Evolutionary conservation across 2,329 filamentous ascomycete genomes (phyloP).

Genomic region (Fusarium succisae): DNA sequence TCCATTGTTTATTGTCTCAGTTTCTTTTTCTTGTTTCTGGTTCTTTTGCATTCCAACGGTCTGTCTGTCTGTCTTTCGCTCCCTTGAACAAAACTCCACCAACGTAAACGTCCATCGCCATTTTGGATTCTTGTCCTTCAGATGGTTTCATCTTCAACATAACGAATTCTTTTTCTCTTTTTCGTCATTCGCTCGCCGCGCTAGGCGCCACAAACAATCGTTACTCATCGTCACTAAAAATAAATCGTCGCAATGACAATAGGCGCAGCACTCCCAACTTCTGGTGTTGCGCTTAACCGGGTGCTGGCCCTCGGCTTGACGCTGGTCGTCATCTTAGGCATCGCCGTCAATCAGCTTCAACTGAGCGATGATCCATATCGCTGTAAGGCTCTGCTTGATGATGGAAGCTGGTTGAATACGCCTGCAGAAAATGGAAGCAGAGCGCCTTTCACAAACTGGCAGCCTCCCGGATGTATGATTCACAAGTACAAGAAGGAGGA

Average conservation of each 20-base stretch:
- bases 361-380: conserved; percentile 58
- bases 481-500: conserved; percentile 63
- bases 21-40: neutral
- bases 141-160: conserved; percentile 6
- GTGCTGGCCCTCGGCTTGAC: conserved; percentile 30
- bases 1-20: conserved; percentile 6
- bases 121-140: neutral
- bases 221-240: neutral
- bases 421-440: conserved; percentile 43
- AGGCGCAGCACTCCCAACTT: conserved; percentile 15
- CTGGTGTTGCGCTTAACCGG: conserved; percentile 27
- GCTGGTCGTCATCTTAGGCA: conserved; percentile 37
- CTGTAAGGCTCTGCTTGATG: conserved; percentile 60
- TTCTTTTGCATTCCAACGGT: neutral
- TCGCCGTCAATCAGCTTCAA: conserved; percentile 26
- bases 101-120: neutral
- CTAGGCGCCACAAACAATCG: conserved; percentile 13
- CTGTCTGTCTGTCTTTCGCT: conserved; percentile 4
- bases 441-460: conserved; percentile 60
- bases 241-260: conserved; percentile 17
- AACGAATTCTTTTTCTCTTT: neutral
- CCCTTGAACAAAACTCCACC: neutral
- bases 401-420: conserved; percentile 59
- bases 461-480: conserved; percentile 67
- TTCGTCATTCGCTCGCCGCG: conserved; percentile 13